phyloP scores from a whole-genome alignment of 257 asterid genomes.

The Anisodus acutangulus region DNA sequence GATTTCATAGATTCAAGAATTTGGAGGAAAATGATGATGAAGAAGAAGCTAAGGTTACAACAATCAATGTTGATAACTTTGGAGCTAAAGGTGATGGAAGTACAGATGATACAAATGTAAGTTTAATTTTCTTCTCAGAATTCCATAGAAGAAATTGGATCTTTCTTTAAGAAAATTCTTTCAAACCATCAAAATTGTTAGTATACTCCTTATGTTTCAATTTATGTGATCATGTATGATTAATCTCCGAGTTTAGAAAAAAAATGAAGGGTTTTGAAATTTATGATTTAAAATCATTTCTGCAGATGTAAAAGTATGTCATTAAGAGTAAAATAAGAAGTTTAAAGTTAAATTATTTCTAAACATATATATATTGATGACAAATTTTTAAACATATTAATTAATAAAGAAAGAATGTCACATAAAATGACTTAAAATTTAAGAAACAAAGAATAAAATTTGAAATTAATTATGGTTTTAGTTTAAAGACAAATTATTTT shows the following conservation, averaged over 20 bases:
- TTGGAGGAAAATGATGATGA: not conserved
- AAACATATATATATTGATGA: no score
- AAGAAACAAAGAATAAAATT: no score
- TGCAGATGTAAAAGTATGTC: not conserved
- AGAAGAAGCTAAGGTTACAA: constrained; percentile 32
- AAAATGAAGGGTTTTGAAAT: not conserved
- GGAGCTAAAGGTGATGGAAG: constrained; percentile 76
- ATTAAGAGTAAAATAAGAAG: not conserved
- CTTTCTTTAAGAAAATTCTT: no score
- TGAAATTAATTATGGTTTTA: no score
- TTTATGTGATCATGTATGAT: not conserved
- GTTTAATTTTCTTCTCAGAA: no score
- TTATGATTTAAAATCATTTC: not conserved
- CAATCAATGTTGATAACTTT: constrained; percentile 46
- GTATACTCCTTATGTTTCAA: not conserved
- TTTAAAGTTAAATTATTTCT: no score
- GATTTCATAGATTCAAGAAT: constrained; percentile 26
- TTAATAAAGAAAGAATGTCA: no score
- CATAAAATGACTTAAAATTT: no score
- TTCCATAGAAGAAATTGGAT: no score
- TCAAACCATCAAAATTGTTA: not conserved
- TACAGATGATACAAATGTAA: constrained; percentile 59
- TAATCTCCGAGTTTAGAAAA: not conserved
- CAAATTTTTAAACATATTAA: no score
- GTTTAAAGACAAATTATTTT: not conserved